Evolutionary conservation across 2,329 filamentous ascomycete genomes (phyloP).

Genomic region (Exophiala sp.): DNA sequence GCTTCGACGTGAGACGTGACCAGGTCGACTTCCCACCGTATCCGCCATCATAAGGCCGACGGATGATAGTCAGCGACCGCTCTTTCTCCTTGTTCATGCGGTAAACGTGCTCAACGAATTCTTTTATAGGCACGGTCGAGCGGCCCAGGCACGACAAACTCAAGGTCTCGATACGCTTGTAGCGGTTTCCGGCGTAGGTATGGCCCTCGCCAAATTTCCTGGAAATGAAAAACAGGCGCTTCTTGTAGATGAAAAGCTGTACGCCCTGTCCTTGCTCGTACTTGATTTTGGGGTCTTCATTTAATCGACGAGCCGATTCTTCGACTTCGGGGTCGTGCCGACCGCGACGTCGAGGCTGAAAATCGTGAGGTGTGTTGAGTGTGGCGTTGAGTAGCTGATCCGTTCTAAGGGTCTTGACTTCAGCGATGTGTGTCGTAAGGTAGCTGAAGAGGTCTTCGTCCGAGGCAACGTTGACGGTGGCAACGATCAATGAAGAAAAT

Average conservation of each 20-base stretch:
- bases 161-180: conserved; percentile 25
- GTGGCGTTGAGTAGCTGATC: conserved; percentile 27
- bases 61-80: conserved; percentile 25
- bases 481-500: conserved; percentile 24
- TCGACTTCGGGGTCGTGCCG: conserved; percentile 25
- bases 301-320: conserved; percentile 18
- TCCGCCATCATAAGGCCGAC: conserved; percentile 23
- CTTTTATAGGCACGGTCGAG: conserved; percentile 24
- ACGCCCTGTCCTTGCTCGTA: conserved; percentile 28
- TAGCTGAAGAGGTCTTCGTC: conserved; percentile 30
- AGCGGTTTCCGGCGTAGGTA: conserved; percentile 25
- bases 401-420: conserved; percentile 21
- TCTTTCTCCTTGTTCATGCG: conserved; percentile 27
- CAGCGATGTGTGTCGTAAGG: conserved; percentile 21
- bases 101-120: conserved; percentile 25
- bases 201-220: conserved; percentile 24
- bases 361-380: conserved; percentile 22
- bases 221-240: conserved; percentile 21
- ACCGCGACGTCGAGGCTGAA: conserved; percentile 2
- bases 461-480: conserved; percentile 23
- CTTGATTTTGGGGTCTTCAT: conserved; percentile 27
- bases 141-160: conserved; percentile 26
- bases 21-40: conserved; percentile 24
- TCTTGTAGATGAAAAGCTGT: conserved; percentile 26
- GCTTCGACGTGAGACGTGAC: conserved; percentile 27